These are phyloP conservation scores for Colletotrichum spaethianum DNA, from an alignment of 2,329 filamentous ascomycete genomes.

Conservation along the genomic window DNA sequence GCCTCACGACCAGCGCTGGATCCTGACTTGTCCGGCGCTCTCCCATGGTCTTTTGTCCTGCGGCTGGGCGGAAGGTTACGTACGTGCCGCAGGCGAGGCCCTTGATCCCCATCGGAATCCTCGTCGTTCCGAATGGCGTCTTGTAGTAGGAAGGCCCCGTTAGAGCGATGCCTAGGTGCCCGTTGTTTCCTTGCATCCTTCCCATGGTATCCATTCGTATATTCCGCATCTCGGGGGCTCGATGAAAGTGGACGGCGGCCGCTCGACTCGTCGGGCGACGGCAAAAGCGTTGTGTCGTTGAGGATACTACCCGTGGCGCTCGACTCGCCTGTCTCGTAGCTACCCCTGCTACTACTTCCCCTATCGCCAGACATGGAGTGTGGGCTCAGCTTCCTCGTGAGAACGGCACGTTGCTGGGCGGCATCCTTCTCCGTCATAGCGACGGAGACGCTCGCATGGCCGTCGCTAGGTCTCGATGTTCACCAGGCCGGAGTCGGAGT, in stretches of 20 bases:
- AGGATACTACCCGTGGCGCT: conserved; percentile 53
- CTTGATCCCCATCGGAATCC: conserved; percentile 49
- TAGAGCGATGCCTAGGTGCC: conserved; percentile 59
- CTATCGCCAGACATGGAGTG: conserved; percentile 42
- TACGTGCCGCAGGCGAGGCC: conserved; percentile 48
- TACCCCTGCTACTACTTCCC: conserved; percentile 54
- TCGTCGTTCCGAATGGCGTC: conserved; percentile 55
- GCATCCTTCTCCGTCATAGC: conserved; percentile 45
- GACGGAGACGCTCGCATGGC: conserved; percentile 42
- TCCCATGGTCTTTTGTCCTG: conserved; percentile 29
- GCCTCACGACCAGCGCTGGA: conserved; percentile 34
- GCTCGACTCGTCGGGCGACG: conserved; percentile 31
- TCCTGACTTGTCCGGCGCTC: conserved; percentile 29
- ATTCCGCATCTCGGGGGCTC: conserved; percentile 42
- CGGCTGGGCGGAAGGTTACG: conserved; percentile 42
- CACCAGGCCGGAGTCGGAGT: not conserved
- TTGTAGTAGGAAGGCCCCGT: conserved; percentile 66
- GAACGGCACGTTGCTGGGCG: conserved; percentile 28
- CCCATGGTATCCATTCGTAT: conserved; percentile 40
- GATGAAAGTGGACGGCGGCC: conserved; percentile 21
- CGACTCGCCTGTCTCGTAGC: conserved; percentile 62
- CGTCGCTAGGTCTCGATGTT: conserved; percentile 4
- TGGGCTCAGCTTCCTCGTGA: conserved; percentile 35
- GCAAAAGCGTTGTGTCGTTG: conserved; percentile 42
- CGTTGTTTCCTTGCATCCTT: conserved; percentile 44